Base-by-base conservation (phyloP, 2,329 filamentous ascomycete species). In the Dothistroma pini region DNA sequence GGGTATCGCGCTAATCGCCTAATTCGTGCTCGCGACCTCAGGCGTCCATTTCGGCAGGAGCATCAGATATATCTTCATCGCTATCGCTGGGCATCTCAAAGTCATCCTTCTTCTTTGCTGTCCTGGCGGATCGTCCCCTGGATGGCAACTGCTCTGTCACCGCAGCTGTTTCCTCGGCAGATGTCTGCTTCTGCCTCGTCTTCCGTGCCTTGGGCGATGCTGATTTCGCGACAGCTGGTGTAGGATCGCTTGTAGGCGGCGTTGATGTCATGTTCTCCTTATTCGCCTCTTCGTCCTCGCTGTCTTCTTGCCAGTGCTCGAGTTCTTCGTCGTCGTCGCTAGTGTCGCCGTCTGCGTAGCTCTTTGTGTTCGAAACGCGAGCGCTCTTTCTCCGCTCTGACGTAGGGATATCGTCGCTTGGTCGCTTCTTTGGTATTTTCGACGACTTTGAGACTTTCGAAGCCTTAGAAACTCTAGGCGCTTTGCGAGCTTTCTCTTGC, bases 361-460 rank as follows among this genome's bases (percentile, higher is more conserved):
- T 81, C 66, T 77, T 79, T 51, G 54, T 70, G 55, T 59, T 71
- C 58, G 68, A 69, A 1, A 74, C 75, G 19, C 77, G 72, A 1
- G 76, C 74, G 68, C 80, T 81, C 54, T 80, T 75, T 19, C 78
- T 71, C 2, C 75, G 72, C 32, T 76, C 79, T 35, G 75, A 79
- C 19, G 75, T 73, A 9, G 75, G 74, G 1, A 69, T 70, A 22
- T 74, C 70, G 21, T 74, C 71, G 22, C 57, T 73, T 59, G 67
- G 74, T 61, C 71, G 74, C 71, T 62, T 76, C 64, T 72, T 77
- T 1, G 77, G 75, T 10, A 73, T 78, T 66, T 76, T 77, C 7
- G 69, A 69, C 19, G 71, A 63, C 62, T 75, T 77, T 9, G 69
- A 68, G 19, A 71, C 63, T 63, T 72, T 77, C 12, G 62, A 56